Conservation (phyloP, 2,329 filamentous ascomycete genomes). For the Penicillium sp. region DNA sequence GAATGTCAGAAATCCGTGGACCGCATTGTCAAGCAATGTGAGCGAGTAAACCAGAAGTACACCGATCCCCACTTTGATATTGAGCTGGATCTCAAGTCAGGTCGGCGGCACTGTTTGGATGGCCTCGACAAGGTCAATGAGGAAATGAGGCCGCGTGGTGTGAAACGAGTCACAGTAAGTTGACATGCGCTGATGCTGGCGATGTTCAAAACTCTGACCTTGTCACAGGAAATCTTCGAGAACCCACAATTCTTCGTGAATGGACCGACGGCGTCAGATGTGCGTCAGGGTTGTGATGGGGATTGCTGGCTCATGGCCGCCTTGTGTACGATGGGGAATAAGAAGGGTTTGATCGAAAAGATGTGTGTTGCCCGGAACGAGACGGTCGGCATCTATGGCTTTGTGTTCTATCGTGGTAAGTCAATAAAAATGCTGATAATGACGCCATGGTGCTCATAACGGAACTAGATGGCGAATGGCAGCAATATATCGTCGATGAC, state of each 20-base stretch:
- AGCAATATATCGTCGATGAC: conserved; percentile 87
- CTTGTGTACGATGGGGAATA: conserved; percentile 72
- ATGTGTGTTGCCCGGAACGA: conserved; percentile 72
- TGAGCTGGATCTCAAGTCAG: conserved; percentile 68
- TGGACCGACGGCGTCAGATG: conserved; percentile 71
- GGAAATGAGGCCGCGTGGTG: conserved; percentile 62
- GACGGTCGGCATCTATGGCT: conserved; percentile 76
- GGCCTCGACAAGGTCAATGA: conserved; percentile 40
- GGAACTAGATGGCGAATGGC: conserved; percentile 74
- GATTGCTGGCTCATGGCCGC: conserved; percentile 88
- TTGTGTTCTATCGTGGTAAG: conserved; percentile 71
- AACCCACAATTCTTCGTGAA: conserved; percentile 74
- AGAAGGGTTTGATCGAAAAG: conserved; percentile 66
- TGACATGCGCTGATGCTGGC: not conserved
- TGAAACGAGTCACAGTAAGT: conserved; percentile 64
- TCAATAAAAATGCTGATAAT: not conserved
- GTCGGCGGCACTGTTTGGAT: conserved; percentile 52
- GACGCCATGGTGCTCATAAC: not conserved
- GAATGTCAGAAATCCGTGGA: conserved; percentile 63
- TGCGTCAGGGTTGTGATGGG: conserved; percentile 73
- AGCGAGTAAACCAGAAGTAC: conserved; percentile 79
- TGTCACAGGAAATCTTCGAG: conserved; percentile 70
- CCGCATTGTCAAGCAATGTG: conserved; percentile 62
- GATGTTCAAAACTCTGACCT: not conserved
- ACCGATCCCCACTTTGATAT: conserved; percentile 84